phyloP scores from a whole-genome alignment of 306 rosid species.

The Rosa multiflora region DNA sequence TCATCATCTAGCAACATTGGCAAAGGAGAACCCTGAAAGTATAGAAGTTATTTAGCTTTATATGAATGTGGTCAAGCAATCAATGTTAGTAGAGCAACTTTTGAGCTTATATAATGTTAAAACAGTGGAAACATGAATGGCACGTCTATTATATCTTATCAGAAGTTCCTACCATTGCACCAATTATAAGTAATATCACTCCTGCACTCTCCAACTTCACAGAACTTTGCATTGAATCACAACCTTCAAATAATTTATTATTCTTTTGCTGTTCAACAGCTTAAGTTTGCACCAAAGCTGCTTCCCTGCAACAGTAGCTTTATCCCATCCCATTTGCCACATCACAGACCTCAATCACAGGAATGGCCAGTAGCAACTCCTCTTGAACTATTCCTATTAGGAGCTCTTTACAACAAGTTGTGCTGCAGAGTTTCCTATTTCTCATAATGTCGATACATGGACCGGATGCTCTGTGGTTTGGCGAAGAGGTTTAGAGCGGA shows the following conservation, averaged over 20 bases:
- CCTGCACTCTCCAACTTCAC: neutral
- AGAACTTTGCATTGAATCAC: neutral
- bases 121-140: neutral
- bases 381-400: neutral
- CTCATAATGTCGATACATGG: neutral
- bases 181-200: neutral
- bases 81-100: neutral
- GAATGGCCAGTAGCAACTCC: neutral
- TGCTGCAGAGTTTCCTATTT: neutral
- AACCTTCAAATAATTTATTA: neutral
- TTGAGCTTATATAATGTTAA: neutral
- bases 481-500: conserved; percentile 43
- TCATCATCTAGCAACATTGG: conserved; percentile 75
- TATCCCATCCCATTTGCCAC: neutral
- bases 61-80: neutral
- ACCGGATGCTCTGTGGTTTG: conserved; percentile 9
- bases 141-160: neutral
- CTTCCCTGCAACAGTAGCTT: neutral
- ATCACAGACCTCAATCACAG: neutral
- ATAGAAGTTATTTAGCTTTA: neutral
- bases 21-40: conserved; percentile 75
- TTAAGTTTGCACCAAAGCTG: neutral
- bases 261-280: neutral
- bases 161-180: neutral
- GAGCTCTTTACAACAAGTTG: neutral